Conservation (phyloP, 345 rosid species). For the Gossypium ekmanianum region DNA sequence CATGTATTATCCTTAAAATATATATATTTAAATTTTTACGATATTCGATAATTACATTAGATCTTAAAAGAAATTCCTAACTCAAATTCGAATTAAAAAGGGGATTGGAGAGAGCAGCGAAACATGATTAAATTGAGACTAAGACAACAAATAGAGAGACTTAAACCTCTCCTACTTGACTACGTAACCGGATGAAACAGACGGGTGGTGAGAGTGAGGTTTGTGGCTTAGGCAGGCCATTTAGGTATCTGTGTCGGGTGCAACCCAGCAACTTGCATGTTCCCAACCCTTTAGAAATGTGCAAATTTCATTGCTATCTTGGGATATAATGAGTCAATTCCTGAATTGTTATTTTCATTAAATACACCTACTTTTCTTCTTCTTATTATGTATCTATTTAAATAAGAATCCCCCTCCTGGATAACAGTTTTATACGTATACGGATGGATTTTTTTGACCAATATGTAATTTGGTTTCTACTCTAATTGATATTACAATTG, state of each 20-base stretch:
- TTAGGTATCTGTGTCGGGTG: constrained; percentile 27
- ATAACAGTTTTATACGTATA: not conserved
- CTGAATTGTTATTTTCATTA: not conserved
- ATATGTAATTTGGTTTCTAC: not conserved
- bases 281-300: not conserved
- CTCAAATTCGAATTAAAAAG: too few species aligned
- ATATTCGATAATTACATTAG: too few species aligned
- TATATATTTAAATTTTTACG: too few species aligned
- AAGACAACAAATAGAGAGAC: not conserved
- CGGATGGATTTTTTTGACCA: not conserved
- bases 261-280: constrained; percentile 30
- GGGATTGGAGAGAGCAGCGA: not conserved
- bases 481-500: too few species aligned
- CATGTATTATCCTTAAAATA: not conserved
- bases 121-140: not conserved
- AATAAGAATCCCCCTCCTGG: too few species aligned
- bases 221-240: constrained; percentile 10
- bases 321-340: not conserved
- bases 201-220: constrained; percentile 14
- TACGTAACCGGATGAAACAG: constrained; percentile 28
- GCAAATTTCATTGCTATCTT: not conserved
- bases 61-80: too few species aligned
- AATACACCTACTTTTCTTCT: not conserved
- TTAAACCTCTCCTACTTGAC: constrained; percentile 18
- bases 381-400: too few species aligned